Conservation (phyloP, 2,329 filamentous ascomycete genomes). For the Helotiales sp. region DNA sequence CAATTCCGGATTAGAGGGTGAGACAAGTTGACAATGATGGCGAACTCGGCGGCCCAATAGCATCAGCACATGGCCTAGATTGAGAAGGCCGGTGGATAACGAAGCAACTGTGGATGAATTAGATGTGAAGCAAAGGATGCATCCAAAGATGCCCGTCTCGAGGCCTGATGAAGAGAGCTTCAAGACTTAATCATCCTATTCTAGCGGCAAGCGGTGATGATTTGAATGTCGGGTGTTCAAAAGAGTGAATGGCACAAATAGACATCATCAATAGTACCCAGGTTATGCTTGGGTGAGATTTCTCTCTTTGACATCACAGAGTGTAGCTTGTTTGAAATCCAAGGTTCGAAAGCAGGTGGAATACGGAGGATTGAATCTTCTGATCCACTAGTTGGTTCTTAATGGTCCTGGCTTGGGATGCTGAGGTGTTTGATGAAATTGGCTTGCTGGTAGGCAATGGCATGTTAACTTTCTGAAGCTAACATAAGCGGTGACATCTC, state of each 20-base stretch:
- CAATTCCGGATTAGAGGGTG: not conserved
- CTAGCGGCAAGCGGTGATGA: no score
- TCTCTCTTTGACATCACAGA: not conserved
- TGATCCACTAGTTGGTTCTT: no score
- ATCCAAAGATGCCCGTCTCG: not conserved
- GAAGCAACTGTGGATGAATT: not conserved
- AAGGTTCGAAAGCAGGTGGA: not conserved
- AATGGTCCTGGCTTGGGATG: no score
- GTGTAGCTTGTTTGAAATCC: not conserved
- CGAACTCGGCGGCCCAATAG: not conserved
- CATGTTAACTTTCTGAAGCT: not conserved
- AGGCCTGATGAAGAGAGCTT: not conserved
- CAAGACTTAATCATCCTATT: no score
- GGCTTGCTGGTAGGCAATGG: no score
- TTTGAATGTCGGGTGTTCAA: not conserved
- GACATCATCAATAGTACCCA: not conserved
- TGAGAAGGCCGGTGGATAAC: not conserved
- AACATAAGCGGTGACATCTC: not conserved
- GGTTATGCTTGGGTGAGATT: constrained; percentile 1
- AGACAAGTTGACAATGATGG: not conserved
- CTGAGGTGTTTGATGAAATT: no score
- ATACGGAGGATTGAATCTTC: no score
- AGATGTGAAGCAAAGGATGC: not conserved
- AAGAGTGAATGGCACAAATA: not conserved
- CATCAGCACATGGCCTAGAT: not conserved